A percentile compares a stretch with the other conserved stretches of the same genome.
Evolutionary conservation across 2,329 filamentous ascomycete genomes (phyloP).

Genomic region (Phaeosphaeria sp.): DNA sequence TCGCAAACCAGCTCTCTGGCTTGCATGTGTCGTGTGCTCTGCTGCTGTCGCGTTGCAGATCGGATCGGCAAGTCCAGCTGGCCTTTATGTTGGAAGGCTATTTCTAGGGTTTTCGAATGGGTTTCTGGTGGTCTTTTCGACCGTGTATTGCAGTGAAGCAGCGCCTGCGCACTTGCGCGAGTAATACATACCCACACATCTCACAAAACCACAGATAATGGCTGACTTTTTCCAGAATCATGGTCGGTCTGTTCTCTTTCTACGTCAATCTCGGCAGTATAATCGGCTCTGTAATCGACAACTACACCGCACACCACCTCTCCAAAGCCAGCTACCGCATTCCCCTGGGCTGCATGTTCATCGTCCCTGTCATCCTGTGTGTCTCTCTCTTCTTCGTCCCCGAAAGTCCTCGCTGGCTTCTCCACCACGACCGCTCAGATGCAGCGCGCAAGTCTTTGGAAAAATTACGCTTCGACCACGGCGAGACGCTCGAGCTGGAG

Average conservation of each 20-base stretch:
- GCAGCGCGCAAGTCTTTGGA: slow-evolving; percentile 23
- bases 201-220: too few relatives aligned
- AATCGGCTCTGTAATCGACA: slow-evolving; percentile 49
- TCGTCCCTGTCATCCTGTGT: slow-evolving; percentile 57
- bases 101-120: slow-evolving; percentile 37
- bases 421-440: slow-evolving; percentile 22
- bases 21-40: slow-evolving; percentile 55
- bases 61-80: slow-evolving; percentile 15
- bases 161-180: slow-evolving; percentile 41
- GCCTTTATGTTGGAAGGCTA: slow-evolving; percentile 54
- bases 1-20: slow-evolving; percentile 55
- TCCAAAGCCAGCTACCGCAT: slow-evolving; percentile 48
- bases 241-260: slow-evolving; percentile 53
- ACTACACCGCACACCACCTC: slow-evolving; percentile 32
- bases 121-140: slow-evolving; percentile 62
- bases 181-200: slow-evolving; percentile 10
- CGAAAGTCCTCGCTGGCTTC: slow-evolving; percentile 52
- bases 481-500: slow-evolving; percentile 29
- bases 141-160: slow-evolving; percentile 56
- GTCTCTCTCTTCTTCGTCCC: slow-evolving; percentile 41
- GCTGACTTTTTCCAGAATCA: slow-evolving; percentile 51
- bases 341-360: slow-evolving; percentile 60
- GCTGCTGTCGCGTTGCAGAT: slow-evolving; percentile 44
- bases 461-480: slow-evolving; percentile 23
- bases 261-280: slow-evolving; percentile 59